phyloP scores from a whole-genome alignment of 2,329 filamentous ascomycete genomes.

The Chaetothyriales sp. region DNA sequence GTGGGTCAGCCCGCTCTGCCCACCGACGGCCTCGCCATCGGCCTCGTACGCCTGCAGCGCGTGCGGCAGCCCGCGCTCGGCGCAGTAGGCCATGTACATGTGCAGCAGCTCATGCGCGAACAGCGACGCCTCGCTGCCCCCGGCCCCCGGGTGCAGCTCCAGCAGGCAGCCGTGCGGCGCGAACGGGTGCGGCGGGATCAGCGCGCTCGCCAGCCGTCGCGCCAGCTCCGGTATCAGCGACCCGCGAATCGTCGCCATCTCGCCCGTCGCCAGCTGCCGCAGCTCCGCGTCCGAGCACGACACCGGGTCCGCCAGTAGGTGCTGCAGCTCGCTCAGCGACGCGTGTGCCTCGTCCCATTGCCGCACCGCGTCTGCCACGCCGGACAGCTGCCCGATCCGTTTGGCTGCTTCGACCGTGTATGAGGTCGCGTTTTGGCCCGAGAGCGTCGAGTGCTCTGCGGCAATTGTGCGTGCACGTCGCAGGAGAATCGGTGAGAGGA shows the following conservation, averaged over 20 bases:
- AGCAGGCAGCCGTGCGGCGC: constrained; percentile 77
- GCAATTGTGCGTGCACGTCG: constrained; percentile 40
- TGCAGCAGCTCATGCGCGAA: constrained; percentile 76
- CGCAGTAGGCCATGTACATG: constrained; percentile 78
- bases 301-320: constrained; percentile 53
- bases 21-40: constrained; percentile 45
- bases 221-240: constrained; percentile 46
- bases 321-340: constrained; percentile 53
- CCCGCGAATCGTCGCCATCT: constrained; percentile 51
- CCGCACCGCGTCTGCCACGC: constrained; percentile 37
- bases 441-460: constrained; percentile 40
- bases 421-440: constrained; percentile 35
- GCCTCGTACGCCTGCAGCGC: constrained; percentile 68
- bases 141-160: constrained; percentile 82
- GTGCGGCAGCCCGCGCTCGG: constrained; percentile 48
- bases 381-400: constrained; percentile 38
- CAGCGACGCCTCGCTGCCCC: constrained; percentile 77
- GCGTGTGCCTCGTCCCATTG: constrained; percentile 44
- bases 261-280: constrained; percentile 45
- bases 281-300: constrained; percentile 42
- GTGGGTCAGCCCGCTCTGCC: constrained; percentile 57
- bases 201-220: constrained; percentile 53
- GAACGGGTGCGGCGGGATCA: constrained; percentile 82
- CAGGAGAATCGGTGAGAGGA: constrained; percentile 35
- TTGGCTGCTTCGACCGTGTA: constrained; percentile 44